A percentile compares a stretch with the other conserved stretches of the same genome.
These are phyloP conservation scores for Saccharomycopsis sp. DNA, from an alignment of 805 yeast genomes.

Conservation along the genomic window DNA sequence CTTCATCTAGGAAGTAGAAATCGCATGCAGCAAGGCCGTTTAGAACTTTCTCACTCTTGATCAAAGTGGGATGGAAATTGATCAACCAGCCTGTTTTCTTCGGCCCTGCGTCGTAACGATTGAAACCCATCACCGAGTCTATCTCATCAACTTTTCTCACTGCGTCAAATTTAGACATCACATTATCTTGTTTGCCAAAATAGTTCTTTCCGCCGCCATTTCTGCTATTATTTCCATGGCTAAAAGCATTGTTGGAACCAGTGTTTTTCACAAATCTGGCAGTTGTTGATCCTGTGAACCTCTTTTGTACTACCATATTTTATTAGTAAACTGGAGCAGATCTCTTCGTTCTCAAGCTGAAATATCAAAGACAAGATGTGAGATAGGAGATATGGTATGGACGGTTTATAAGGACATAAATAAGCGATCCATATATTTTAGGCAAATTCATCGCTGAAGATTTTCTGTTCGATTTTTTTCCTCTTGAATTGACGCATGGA, in stretches of 20 bases:
- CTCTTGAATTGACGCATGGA: background rate
- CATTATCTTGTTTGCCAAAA: constrained; percentile 3
- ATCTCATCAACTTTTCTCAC: constrained; percentile 57
- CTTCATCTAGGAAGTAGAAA: constrained; percentile 89
- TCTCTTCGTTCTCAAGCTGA: background rate
- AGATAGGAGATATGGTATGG: background rate
- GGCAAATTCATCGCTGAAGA: background rate
- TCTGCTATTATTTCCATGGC: constrained; percentile 27
- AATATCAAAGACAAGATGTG: background rate
- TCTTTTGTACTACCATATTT: constrained; percentile 3
- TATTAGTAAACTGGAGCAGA: background rate
- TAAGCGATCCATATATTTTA: background rate
- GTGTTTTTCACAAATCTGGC: constrained; percentile 46
- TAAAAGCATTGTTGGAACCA: constrained; percentile 2
- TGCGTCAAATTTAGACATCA: constrained; percentile 36
- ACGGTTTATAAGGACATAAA: too few relatives aligned
- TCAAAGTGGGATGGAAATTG: constrained; percentile 85
- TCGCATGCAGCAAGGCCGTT: constrained; percentile 88
- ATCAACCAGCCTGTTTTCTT: constrained; percentile 80
- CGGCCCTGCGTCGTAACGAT: constrained; percentile 66
- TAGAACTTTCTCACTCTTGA: constrained; percentile 49
- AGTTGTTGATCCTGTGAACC: constrained; percentile 42
- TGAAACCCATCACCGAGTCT: constrained; percentile 85
- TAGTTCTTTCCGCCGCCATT: background rate
- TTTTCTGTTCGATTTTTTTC: background rate